Evolutionary conservation across 148 eudicot genomes (phyloP), one percentile per base, ranked within the genome.

Genomic region (Cornus florida): DNA sequence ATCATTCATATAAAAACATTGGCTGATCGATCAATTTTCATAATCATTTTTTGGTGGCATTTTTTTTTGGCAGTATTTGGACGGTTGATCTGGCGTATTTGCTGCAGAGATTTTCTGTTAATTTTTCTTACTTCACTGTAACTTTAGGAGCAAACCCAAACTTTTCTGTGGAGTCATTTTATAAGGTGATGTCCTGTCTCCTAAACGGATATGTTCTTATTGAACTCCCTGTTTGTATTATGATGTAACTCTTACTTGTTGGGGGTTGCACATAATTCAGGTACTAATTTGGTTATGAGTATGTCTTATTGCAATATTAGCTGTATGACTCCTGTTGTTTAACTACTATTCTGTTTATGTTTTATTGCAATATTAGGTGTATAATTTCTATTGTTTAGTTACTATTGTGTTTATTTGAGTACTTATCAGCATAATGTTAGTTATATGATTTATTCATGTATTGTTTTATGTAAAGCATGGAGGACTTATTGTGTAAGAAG

Each of bases 61-160:
- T 50, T 39, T 59, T 66, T 19, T 65, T 14, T 74, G 84, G 87
- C 93, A 97, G 99, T 86, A 89, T 97, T 82, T 97, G 99, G 99
- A 97, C 98, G 62, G 98, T 97, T 71, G 99, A 97, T 89, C 88
- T 96, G 83, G 99, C 99, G 75, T 92, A 92, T 83, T 74, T 97
- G 81, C 83, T 97, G 88, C 94, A 90, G 85, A 91, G 84, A 48
- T 92, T 91, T 81, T 87, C 94, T 48, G 81, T 97, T 85, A 81
- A 83, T 60, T 97, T 97, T 84, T 89, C 98, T 60, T 97, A 91
- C 88, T 94, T 91, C 89, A 97, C 99, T 12, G 97, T 97, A 80
- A 97, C 99, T 67, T 74, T 92, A 79, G 99, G 98, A 83, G 99
- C 97, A 70, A 94, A 97, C 80, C 99, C 99, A 75, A 87, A 89